A percentile compares a stretch with the other conserved stretches of the same genome.
phyloP scores from a whole-genome alignment of 768 basidiomycete genomes.

The Mycena kentingensis region DNA sequence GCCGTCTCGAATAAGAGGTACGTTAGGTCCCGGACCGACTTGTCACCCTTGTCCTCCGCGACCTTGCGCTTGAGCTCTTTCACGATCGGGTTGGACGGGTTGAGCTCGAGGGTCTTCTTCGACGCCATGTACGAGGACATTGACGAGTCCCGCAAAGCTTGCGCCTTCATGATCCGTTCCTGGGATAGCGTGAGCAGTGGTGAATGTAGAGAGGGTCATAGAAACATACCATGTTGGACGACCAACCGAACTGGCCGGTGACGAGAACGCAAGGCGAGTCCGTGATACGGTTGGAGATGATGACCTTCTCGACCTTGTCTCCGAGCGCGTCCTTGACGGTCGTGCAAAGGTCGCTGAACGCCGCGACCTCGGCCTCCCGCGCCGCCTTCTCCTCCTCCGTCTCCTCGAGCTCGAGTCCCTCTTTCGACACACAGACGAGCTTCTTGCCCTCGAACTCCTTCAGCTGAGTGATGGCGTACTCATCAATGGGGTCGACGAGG shows the following conservation, averaged over 20 bases:
- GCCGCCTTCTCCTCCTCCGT: constrained; percentile 94
- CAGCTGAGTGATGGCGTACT: constrained; percentile 97
- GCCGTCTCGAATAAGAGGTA: constrained; percentile 97
- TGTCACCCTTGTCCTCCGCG: constrained; percentile 96
- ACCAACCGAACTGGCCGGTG: constrained; percentile 99
- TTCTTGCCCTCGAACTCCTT: constrained; percentile 99
- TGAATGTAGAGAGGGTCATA: background rate
- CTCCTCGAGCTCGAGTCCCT: constrained; percentile 99
- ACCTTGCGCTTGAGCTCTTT: constrained; percentile 97
- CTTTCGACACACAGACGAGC: constrained; percentile 96
- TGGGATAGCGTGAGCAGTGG: constrained; percentile 28
- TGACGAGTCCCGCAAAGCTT: constrained; percentile 92
- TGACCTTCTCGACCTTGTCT: constrained; percentile 99
- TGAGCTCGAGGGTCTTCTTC: constrained; percentile 97
- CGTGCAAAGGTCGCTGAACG: constrained; percentile 86
- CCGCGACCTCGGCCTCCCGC: constrained; percentile 83
- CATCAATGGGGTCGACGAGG: constrained; percentile 97
- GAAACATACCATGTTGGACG: constrained; percentile 87
- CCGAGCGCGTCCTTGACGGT: constrained; percentile 98
- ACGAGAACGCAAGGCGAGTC: constrained; percentile 97
- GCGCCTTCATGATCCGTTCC: constrained; percentile 99
- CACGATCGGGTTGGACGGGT: constrained; percentile 89
- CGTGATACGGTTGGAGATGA: constrained; percentile 95
- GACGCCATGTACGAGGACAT: constrained; percentile 99
- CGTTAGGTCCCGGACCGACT: constrained; percentile 95